Percentiles rank a stretch among this genome's conserved stretches.
phyloP scores from a whole-genome alignment of 352 stramenopile species.

The Phytophthora constricta region DNA sequence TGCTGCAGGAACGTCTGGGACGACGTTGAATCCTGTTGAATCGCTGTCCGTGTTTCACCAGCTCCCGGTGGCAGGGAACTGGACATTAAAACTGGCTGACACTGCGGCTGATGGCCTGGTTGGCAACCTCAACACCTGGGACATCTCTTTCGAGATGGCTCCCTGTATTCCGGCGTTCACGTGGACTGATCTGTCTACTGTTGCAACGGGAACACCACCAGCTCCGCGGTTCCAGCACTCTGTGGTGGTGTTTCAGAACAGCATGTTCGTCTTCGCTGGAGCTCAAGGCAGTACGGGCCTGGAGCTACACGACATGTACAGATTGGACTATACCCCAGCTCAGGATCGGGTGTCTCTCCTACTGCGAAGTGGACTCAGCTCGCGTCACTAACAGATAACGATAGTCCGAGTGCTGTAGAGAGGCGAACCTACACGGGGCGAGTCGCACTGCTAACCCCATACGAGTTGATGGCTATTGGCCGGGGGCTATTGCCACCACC shows the following conservation, averaged over 20 bases:
- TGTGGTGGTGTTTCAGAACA: conserved; percentile 57
- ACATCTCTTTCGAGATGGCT: conserved; percentile 56
- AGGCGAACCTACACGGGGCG: conserved; percentile 43
- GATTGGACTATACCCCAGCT: conserved; percentile 60
- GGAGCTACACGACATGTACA: conserved; percentile 60
- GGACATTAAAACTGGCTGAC: conserved; percentile 64
- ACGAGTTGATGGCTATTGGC: conserved; percentile 52
- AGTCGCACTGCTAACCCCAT: conserved; percentile 51
- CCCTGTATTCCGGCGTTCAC: conserved; percentile 63
- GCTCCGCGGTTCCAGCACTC: conserved; percentile 66
- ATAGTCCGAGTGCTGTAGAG: conserved; percentile 34
- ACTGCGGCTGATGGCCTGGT: conserved; percentile 45
- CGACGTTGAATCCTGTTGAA: conserved; percentile 35
- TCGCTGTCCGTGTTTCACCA: conserved; percentile 64
- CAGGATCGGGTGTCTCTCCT: conserved; percentile 11
- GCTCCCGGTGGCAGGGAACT: conserved; percentile 56
- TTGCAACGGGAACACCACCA: conserved; percentile 44
- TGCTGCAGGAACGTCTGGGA: conserved; percentile 1
- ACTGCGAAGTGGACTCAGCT: conserved; percentile 56
- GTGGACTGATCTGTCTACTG: conserved; percentile 53
- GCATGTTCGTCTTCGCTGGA: conserved; percentile 79
- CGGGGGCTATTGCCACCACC: conserved; percentile 29
- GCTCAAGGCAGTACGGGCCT: conserved; percentile 34
- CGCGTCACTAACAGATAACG: conserved; percentile 23
- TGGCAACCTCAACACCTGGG: conserved; percentile 57